Evolutionary conservation across 805 yeast genomes (phyloP).

Genomic region (Sugiyamaella americana): DNA sequence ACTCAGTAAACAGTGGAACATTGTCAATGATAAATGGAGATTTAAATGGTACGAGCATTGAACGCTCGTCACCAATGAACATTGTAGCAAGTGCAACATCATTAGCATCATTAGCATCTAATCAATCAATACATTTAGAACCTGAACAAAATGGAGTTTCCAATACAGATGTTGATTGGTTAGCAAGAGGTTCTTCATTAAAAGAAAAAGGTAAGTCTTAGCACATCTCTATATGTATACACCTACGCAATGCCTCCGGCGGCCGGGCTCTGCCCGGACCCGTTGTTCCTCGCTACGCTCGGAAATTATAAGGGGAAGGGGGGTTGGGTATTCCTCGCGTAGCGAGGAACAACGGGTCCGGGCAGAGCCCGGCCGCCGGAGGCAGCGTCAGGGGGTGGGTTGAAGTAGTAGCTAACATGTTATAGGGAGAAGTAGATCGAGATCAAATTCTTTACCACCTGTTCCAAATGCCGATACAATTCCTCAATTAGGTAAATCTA

Average conservation of each 20-base stretch:
- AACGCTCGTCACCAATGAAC: background rate
- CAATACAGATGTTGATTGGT: conserved; percentile 79
- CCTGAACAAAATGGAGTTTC: conserved; percentile 42
- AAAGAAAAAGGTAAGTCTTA: conserved; percentile 10
- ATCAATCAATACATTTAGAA: conserved; percentile 4
- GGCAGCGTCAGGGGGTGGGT: background rate
- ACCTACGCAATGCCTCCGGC: too few relatives aligned
- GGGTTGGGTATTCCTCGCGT: too few relatives aligned
- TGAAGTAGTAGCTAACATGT: background rate
- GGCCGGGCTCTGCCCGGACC: too few relatives aligned
- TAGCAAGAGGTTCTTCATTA: conserved; percentile 36
- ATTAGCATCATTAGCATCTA: background rate
- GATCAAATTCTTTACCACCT: conserved; percentile 8
- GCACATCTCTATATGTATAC: background rate
- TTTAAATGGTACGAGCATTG: too few relatives aligned
- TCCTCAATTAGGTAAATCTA: background rate
- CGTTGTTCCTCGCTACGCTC: too few relatives aligned
- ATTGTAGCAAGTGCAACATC: background rate
- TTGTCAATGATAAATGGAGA: too few relatives aligned
- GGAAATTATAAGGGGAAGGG: background rate
- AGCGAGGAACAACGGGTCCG: too few relatives aligned
- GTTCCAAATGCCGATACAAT: background rate
- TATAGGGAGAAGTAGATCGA: conserved; percentile 1
- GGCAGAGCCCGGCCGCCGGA: background rate
- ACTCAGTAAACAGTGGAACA: too few relatives aligned